phyloP scores from a whole-genome alignment of 352 stramenopile genomes.

The Pythium monospermum region DNA sequence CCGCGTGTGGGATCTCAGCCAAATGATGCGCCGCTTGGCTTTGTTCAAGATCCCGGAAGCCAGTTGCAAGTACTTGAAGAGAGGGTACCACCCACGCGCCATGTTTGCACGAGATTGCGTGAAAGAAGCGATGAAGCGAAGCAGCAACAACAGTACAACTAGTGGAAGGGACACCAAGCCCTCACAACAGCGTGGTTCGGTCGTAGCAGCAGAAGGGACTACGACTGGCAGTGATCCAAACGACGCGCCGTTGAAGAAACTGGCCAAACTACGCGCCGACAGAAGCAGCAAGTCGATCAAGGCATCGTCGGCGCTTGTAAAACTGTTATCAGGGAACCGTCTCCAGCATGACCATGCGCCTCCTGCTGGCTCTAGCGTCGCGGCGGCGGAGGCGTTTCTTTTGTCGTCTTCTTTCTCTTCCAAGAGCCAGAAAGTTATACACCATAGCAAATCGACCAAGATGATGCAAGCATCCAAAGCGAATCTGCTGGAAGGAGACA shows the following conservation, averaged over 20 bases:
- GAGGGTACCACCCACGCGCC: constrained; percentile 55
- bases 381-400: constrained; percentile 43
- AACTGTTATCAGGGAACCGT: constrained; percentile 17
- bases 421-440: no score
- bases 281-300: constrained; percentile 16
- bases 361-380: constrained; percentile 31
- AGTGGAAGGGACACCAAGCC: no score
- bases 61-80: constrained; percentile 52
- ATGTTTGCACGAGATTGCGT: constrained; percentile 56
- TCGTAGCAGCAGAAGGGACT: no score
- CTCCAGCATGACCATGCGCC: constrained; percentile 8
- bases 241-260: background rate
- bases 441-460: background rate
- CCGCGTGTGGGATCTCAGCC: constrained; percentile 42
- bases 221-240: constrained; percentile 15
- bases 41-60: constrained; percentile 56
- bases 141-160: background rate
- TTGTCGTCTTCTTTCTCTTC: no score
- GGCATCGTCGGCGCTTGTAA: constrained; percentile 6
- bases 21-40: constrained; percentile 42
- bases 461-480: background rate
- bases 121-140: constrained; percentile 29
- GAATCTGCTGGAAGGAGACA: background rate
- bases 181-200: no score
- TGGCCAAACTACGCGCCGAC: background rate